These are phyloP conservation scores for Mycena amicta DNA, from an alignment of 768 basidiomycete species.

Conservation along the genomic window DNA sequence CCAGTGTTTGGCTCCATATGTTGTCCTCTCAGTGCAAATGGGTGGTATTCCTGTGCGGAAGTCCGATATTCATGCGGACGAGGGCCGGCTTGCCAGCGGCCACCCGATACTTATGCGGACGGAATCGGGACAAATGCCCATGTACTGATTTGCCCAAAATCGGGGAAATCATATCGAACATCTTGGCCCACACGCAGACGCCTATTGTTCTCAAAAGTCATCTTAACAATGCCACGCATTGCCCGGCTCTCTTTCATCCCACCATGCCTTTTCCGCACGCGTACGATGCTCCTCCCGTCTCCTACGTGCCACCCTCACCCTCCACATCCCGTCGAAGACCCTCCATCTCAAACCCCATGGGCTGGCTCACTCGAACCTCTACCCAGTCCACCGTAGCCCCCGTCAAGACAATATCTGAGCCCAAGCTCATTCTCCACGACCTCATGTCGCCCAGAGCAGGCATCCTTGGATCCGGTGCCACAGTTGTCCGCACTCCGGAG, in stretches of 20 bases:
- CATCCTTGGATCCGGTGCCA: slow-evolving; percentile 70
- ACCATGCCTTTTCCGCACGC: slow-evolving; percentile 25
- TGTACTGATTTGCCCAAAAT: too few relatives aligned
- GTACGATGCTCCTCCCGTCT: slow-evolving; percentile 21
- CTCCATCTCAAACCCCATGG: slow-evolving; percentile 49
- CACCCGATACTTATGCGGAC: too few relatives aligned
- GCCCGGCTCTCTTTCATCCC: slow-evolving; percentile 17
- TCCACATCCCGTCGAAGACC: slow-evolving; percentile 35
- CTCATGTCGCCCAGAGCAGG: slow-evolving; percentile 46
- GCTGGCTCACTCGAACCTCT: slow-evolving; percentile 51
- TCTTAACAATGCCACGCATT: neutral
- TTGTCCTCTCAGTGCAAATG: too few relatives aligned
- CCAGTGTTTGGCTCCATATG: too few relatives aligned
- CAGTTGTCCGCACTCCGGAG: slow-evolving; percentile 76
- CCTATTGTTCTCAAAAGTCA: slow-evolving; percentile 10
- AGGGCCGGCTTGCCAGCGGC: too few relatives aligned
- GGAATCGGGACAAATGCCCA: too few relatives aligned
- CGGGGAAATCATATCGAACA: too few relatives aligned
- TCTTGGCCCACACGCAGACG: neutral
- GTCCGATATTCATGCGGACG: too few relatives aligned
- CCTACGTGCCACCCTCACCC: slow-evolving; percentile 28
- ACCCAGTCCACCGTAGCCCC: slow-evolving; percentile 33
- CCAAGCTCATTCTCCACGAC: slow-evolving; percentile 45
- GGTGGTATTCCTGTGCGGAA: too few relatives aligned
- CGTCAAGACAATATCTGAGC: slow-evolving; percentile 40